These are phyloP conservation scores for Eucalyptus tenuipes DNA, from an alignment of 345 rosid genomes.

Conservation along the genomic window DNA sequence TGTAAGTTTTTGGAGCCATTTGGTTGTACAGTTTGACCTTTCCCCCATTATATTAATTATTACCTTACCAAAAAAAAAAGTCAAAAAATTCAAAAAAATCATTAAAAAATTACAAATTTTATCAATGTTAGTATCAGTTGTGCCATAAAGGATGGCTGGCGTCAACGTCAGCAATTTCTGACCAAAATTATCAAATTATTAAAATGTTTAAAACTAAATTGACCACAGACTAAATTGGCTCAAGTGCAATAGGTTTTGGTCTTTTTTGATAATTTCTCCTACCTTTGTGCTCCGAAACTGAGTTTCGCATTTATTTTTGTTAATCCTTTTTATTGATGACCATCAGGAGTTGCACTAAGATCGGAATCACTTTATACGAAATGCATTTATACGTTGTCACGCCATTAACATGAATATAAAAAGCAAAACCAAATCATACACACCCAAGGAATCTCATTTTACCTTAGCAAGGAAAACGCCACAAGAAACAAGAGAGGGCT, in stretches of 20 bases:
- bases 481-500: not conserved
- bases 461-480: not conserved
- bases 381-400: not conserved
- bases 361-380: not conserved
- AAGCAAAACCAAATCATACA: not conserved
- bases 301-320: not conserved
- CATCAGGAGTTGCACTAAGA: not conserved
- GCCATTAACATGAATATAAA: not conserved
- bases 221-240: not conserved
- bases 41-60: no score
- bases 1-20: no score
- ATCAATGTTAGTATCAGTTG: fast-evolving
- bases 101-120: no score
- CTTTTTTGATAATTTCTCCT: not conserved
- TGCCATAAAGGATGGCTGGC: fast-evolving
- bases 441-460: not conserved
- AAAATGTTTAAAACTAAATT: not conserved
- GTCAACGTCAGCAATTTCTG: fast-evolving
- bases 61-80: not conserved
- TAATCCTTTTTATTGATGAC: not conserved
- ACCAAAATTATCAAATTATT: not conserved
- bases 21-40: no score
- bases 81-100: no score
- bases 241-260: fast-evolving
- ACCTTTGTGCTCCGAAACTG: not conserved